These are phyloP conservation scores for Nyssa sinensis DNA, from an alignment of 148 eudicot genomes.

Conservation along the genomic window DNA sequence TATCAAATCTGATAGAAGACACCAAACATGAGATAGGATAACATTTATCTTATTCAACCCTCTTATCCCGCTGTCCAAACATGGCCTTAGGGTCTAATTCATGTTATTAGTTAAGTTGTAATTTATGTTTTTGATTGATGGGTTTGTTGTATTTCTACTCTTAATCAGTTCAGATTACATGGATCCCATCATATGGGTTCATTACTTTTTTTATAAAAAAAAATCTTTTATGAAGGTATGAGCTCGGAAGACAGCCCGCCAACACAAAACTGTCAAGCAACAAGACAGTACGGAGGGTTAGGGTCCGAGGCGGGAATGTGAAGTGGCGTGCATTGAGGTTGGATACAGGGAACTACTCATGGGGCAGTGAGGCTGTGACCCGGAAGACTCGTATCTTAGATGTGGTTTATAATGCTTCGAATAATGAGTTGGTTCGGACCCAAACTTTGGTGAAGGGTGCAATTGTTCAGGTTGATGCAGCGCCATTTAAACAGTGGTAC, in stretches of 20 bases:
- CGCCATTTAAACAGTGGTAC: constrained; percentile 64
- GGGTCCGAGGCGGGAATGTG: constrained; percentile 57
- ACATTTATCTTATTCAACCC: too few relatives aligned
- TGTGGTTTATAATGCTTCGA: constrained; percentile 54
- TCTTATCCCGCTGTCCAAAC: too few relatives aligned
- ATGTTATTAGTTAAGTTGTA: too few relatives aligned
- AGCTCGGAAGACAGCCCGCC: constrained; percentile 49
- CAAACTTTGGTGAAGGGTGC: constrained; percentile 65
- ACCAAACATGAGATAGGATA: too few relatives aligned
- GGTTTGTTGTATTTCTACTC: background rate
- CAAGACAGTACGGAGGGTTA: constrained; percentile 51
- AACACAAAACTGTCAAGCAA: constrained; percentile 45
- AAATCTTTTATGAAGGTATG: constrained; percentile 31
- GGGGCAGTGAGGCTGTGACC: constrained; percentile 57
- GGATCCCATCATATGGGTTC: background rate
- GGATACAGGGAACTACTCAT: constrained; percentile 59
- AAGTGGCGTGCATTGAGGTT: constrained; percentile 62
- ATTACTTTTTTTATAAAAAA: background rate
- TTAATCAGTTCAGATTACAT: background rate
- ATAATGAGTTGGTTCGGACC: constrained; percentile 61
- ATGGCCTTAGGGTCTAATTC: too few relatives aligned
- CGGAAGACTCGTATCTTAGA: constrained; percentile 49
- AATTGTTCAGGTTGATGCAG: constrained; percentile 63
- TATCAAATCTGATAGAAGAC: too few relatives aligned
- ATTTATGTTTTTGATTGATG: background rate